Evolutionary conservation across 2,329 filamentous ascomycete species (phyloP).

Genomic region (Paecilomyces variotii): DNA sequence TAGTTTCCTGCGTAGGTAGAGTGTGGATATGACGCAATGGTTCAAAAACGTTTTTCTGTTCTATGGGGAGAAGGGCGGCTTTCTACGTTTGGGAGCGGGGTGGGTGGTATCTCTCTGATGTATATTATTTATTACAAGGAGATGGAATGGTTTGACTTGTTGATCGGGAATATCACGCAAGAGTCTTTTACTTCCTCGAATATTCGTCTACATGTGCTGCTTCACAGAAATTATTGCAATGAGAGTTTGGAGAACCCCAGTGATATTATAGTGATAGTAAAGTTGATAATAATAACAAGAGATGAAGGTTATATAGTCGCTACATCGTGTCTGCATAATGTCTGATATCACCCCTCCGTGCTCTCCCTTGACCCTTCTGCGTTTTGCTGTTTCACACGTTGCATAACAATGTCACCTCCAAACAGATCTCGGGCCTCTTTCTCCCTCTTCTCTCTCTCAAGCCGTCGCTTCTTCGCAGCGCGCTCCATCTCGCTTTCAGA

Average conservation of each 20-base stretch:
- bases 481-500: slow-evolving; percentile 31
- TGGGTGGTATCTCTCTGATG: no score
- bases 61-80: no score
- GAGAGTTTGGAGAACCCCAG: background rate
- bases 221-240: no score
- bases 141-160: no score
- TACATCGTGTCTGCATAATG: background rate
- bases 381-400: slow-evolving; percentile 10
- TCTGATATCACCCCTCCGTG: background rate
- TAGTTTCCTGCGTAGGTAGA: no score
- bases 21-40: no score
- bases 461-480: slow-evolving; percentile 32
- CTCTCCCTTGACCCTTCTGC: background rate
- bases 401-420: slow-evolving; percentile 27
- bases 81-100: no score
- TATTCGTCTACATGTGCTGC: no score
- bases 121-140: no score
- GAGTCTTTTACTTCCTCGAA: no score
- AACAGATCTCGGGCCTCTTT: slow-evolving; percentile 23
- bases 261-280: background rate
- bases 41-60: no score
- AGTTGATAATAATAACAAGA: background rate
- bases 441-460: slow-evolving; percentile 20
- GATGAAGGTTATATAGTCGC: background rate
- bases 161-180: no score